phyloP scores from a whole-genome alignment of 106 monocot genomes.

The Dendrobium nobile region DNA sequence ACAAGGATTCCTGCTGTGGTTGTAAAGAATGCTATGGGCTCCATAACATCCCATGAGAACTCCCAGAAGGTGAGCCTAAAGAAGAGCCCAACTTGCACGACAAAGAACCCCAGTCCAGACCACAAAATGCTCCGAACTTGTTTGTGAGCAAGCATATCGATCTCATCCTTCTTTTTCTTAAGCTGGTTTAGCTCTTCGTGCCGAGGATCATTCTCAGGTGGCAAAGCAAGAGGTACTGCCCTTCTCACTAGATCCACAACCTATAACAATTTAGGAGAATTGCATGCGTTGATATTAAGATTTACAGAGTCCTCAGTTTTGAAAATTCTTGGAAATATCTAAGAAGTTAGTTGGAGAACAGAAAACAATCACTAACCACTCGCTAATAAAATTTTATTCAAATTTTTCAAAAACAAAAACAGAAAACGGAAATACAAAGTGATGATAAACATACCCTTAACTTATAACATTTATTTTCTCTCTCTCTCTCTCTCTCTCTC shows the following conservation, averaged over 20 bases:
- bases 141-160: conserved; percentile 73
- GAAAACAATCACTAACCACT: no score
- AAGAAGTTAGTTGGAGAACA: no score
- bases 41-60: conserved; percentile 99
- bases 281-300: not conserved
- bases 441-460: no score
- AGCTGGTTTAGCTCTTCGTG: conserved; percentile 75
- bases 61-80: conserved; percentile 97
- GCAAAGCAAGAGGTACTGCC: conserved; percentile 65
- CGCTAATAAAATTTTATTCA: no score
- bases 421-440: no score
- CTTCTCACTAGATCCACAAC: conserved; percentile 77
- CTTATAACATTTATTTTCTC: no score
- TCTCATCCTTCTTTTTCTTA: conserved; percentile 64
- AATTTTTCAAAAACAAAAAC: no score
- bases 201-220: conserved; percentile 70
- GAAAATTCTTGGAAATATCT: not conserved
- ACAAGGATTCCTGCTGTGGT: conserved; percentile 67
- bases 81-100: conserved; percentile 77
- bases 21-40: conserved; percentile 80
- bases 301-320: not conserved
- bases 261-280: conserved; percentile 14
- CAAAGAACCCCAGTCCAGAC: conserved; percentile 63
- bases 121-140: conserved; percentile 78
- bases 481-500: no score